phyloP scores from a whole-genome alignment of 345 rosid species.

The Salix udensis region DNA sequence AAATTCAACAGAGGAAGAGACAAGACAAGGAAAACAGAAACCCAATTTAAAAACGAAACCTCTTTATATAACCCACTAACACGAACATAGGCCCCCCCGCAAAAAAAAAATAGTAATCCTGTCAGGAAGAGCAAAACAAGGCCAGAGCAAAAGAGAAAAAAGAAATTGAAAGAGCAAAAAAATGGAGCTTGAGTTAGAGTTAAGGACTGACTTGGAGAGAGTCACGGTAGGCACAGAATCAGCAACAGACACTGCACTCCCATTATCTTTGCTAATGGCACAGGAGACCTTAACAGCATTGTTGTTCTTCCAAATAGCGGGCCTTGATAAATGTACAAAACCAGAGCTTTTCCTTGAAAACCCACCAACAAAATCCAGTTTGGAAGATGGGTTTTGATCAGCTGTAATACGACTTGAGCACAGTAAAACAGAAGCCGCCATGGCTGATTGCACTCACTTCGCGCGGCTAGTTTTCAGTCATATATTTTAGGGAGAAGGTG shows the following conservation, averaged over 20 bases:
- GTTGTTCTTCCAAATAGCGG: background rate
- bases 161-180: background rate
- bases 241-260: constrained; percentile 3
- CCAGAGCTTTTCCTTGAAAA: constrained; percentile 6
- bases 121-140: background rate
- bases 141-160: background rate
- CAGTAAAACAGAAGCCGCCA: constrained; percentile 18
- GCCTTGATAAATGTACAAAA: constrained; percentile 10
- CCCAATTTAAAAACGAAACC: background rate
- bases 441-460: background rate
- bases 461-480: background rate
- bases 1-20: background rate
- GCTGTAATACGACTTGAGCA: background rate
- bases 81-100: background rate
- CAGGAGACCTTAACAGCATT: constrained; percentile 19
- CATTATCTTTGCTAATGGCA: constrained; percentile 16
- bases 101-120: background rate
- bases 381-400: background rate
- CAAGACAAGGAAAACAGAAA: background rate
- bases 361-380: background rate
- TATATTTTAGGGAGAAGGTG: background rate
- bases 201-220: constrained; percentile 21
- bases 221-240: constrained; percentile 9
- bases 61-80: background rate
- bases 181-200: background rate